A percentile compares a stretch with the other conserved stretches of the same genome.
Evolutionary conservation across 495 filamentous ascomycete species (phyloP).

Genomic region (Lasiosphaeriaceae sp.): DNA sequence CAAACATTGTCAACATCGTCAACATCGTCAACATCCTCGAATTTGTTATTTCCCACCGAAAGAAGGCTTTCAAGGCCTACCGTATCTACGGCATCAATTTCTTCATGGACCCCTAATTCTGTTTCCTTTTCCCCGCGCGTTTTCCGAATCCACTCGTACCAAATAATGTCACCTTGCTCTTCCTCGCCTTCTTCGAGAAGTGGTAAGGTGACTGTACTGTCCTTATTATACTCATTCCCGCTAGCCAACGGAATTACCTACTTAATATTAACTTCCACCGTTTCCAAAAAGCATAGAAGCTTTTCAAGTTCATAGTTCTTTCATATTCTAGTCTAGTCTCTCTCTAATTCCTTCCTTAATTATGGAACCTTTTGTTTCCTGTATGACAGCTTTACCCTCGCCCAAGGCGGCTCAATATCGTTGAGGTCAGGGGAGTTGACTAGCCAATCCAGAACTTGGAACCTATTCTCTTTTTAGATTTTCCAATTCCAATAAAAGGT

Average conservation of each 20-base stretch:
- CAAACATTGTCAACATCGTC: no score
- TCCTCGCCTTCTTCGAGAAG: not conserved
- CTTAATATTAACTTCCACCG: not conserved
- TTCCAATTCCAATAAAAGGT: not conserved
- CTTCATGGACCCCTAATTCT: no score
- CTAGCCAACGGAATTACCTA: not conserved
- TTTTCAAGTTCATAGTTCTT: not conserved
- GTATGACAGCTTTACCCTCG: not conserved
- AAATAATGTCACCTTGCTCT: not conserved
- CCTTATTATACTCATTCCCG: not conserved
- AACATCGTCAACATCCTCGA: no score
- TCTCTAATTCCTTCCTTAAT: not conserved
- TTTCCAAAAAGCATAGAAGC: not conserved
- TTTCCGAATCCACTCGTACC: slow-evolving; percentile 1
- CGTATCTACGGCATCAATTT: no score
- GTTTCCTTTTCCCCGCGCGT: not conserved
- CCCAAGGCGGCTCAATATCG: slow-evolving; percentile 6
- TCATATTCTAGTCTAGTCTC: not conserved
- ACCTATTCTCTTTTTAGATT: slow-evolving; percentile 2
- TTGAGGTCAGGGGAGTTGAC: slow-evolving; percentile 6
- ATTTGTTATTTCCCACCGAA: no score
- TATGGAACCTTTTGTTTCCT: slow-evolving; percentile 1
- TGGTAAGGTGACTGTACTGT: not conserved
- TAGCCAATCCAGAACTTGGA: not conserved
- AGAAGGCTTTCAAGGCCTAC: no score